Evolutionary conservation across 768 basidiomycete genomes (phyloP), one percentile per base, ranked within the genome.

Genomic region (Sutorius australiensis): DNA sequence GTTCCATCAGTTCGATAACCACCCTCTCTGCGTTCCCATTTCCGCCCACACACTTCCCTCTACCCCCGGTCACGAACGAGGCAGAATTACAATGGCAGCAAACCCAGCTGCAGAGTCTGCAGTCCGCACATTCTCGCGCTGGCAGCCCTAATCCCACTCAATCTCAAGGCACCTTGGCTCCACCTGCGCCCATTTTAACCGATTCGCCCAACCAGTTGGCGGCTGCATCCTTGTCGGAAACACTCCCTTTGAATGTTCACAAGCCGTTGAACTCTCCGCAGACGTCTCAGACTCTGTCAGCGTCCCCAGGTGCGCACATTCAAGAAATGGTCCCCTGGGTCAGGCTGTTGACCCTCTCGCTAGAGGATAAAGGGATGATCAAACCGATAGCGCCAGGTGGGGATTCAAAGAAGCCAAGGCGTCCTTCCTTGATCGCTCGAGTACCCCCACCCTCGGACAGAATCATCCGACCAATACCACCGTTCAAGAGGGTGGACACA

Each of bases 1-100:
- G 67, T 17, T 69, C 68, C 0, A 57, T 71, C 55, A 69, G 67
- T 50, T 83, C 84, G 27, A 76, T 87, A n/a, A 77, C 84, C 17
- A 84, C 86, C 1, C 72, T 90, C 21, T 86, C 84, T 31, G 84
- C 82, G 0, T 90, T 90, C 66, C 88, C 88, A 21, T 68, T 77
- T 0, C 88, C 88, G 14, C 88, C 88, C 0, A 81, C 80, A 0
- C 86, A 89, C 64, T 80, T 85, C 53, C 87, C 87, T 12, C 68
- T 84, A 13, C 87, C 84, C 33, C 77, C 80, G 6, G 59, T 58
- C 4, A 47, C 41, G 53, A 65, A 49, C 24, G 61, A 71, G 19
- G 51, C 54, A 17, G 69, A 71, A 30, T 39, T 58, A 13, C 65
- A 65, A 9, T 56, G 56, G 7, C 67, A 69, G 52, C 59, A 62